Evolutionary conservation across 2,329 filamentous ascomycete species (phyloP).

Genomic region (Penicillium sp.): DNA sequence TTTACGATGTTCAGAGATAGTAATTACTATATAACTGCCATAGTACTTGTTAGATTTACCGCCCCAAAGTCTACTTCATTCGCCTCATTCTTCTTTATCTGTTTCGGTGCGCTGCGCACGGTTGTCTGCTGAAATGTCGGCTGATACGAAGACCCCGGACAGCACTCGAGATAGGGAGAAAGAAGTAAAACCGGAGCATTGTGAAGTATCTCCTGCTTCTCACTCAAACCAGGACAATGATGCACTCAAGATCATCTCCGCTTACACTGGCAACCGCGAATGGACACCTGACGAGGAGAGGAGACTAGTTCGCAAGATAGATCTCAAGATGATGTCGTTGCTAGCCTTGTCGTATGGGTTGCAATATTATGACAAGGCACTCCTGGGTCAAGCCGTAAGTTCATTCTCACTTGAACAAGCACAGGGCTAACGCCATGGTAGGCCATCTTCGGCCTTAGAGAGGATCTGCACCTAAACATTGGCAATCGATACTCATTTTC

Average conservation of each 20-base stretch:
- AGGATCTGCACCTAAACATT: constrained; percentile 45
- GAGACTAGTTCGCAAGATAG: constrained; percentile 48
- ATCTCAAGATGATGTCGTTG: constrained; percentile 53
- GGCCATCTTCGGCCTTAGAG: constrained; percentile 50
- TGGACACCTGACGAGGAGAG: constrained; percentile 53
- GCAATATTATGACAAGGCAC: constrained; percentile 59
- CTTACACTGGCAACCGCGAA: constrained; percentile 47
- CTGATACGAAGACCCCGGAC: no score
- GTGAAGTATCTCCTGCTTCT: no score
- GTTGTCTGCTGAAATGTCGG: no score
- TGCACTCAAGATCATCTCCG: constrained; percentile 47
- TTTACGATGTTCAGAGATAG: no score
- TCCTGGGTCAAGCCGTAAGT: constrained; percentile 55
- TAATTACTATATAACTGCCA: no score
- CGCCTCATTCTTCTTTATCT: no score
- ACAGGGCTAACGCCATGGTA: neutral
- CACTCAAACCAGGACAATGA: constrained; percentile 46
- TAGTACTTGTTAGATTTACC: no score
- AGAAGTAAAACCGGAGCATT: no score
- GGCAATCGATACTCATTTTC: constrained; percentile 53
- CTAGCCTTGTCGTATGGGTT: constrained; percentile 53
- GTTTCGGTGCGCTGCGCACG: no score
- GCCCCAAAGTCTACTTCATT: no score
- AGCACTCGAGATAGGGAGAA: no score
- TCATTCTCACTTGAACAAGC: no score